Base-by-base conservation (phyloP, 106 monocot species). In the Apostasia ramifera region DNA sequence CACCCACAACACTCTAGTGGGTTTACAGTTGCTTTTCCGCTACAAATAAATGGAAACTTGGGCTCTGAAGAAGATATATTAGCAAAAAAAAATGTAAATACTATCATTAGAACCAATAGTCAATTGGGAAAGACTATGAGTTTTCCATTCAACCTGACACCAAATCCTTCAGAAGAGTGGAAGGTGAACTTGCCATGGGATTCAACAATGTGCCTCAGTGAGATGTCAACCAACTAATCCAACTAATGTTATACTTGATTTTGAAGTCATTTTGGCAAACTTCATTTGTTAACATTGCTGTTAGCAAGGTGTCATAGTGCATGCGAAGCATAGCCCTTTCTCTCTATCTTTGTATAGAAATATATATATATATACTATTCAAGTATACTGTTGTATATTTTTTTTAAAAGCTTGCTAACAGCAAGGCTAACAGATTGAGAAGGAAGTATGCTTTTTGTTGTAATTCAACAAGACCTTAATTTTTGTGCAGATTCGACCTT, bases 161-260 rank as follows among this genome's bases (percentile, higher is more conserved):
- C 70, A 47, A 70, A 62, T 72, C 1, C 63, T 40, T 76, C 67
- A 10, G 80, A 80, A 3, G 83, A 72, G 44, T 82, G 86, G 86
- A 76, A 70, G 38, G 45, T 57, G 11, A 86, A 53, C 57, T 50
- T 76, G 3, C 74, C 63, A 49, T 81, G 78, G 82, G 79, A 85
- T 42, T 77, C 41, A 40, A 3, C 73, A 0, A 5, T 67, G 2
- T 78, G 56, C 57, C 76, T 61, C 0, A 74, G 71, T 57, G 82
- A 86, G 67, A 74, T 81, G 57, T 68, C 84, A 2, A 62, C 71
- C 1, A 70, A 66, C 42, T 78, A 67, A 6, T 65, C 77, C 8
- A 79, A 73, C 44, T 73, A 65, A 66, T 77, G 77, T 47, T 79
- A 75, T 68, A 73, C 73, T 53, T 84, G 72, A 78, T 50, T 41